These are phyloP conservation scores for Aphanomyces astaci DNA, from an alignment of 352 stramenopile genomes.

Conservation along the genomic window DNA sequence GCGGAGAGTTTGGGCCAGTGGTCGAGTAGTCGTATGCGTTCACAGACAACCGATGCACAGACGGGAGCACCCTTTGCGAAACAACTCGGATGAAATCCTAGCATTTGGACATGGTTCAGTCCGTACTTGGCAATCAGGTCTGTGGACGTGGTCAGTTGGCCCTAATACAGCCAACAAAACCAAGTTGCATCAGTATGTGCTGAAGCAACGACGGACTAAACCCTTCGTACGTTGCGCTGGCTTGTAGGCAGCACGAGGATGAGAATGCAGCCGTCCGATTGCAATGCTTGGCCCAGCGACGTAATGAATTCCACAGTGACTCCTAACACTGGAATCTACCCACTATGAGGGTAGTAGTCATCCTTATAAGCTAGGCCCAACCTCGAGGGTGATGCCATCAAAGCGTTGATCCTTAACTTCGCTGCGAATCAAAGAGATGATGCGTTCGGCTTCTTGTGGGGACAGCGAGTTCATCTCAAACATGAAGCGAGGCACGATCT, in stretches of 20 bases:
- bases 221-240: slow-evolving; percentile 43
- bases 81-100: no score
- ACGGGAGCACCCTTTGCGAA: slow-evolving; percentile 38
- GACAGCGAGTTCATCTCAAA: slow-evolving; percentile 65
- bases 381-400: slow-evolving; percentile 69
- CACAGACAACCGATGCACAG: slow-evolving; percentile 73
- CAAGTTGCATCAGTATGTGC: no score
- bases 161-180: background rate
- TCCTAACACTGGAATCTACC: slow-evolving; percentile 43
- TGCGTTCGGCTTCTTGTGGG: slow-evolving; percentile 42
- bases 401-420: slow-evolving; percentile 38
- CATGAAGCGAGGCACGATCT: slow-evolving; percentile 65
- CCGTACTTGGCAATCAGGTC: slow-evolving; percentile 11
- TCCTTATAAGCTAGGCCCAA: background rate
- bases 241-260: slow-evolving; percentile 57
- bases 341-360: no score
- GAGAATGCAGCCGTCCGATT: slow-evolving; percentile 41
- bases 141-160: background rate
- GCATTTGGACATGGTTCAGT: no score
- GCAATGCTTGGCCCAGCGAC: slow-evolving; percentile 44
- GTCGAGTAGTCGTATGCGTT: slow-evolving; percentile 70
- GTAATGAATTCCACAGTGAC: slow-evolving; percentile 56
- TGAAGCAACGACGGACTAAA: no score
- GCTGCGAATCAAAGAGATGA: slow-evolving; percentile 43
- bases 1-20: slow-evolving; percentile 58